A percentile compares a stretch with the other conserved stretches of the same genome.
Conservation (phyloP, 345 rosid species). For the Linum trigynum region DNA sequence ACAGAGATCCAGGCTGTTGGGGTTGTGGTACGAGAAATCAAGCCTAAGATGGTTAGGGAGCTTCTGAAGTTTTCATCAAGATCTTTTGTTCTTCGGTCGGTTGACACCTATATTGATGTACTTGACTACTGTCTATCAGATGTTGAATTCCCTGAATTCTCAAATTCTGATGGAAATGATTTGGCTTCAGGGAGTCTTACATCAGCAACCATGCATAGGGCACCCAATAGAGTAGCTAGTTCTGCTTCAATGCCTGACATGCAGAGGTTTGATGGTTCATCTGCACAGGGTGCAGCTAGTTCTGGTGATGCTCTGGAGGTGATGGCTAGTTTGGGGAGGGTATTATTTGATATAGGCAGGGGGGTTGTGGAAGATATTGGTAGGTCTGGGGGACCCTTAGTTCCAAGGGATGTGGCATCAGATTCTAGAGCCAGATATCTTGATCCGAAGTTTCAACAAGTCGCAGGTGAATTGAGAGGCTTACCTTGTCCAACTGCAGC, state of each 20-base stretch:
- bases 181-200: constrained; percentile 17
- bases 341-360: constrained; percentile 84
- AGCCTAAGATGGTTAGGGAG: constrained; percentile 92
- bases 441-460: constrained; percentile 39
- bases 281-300: constrained; percentile 40
- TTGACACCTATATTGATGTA: constrained; percentile 80
- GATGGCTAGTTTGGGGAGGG: constrained; percentile 84
- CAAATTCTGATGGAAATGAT: constrained; percentile 25
- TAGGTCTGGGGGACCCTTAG: constrained; percentile 43
- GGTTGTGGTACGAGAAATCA: constrained; percentile 60
- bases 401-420: constrained; percentile 23
- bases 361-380: constrained; percentile 92
- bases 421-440: constrained; percentile 28
- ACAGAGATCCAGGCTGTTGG: constrained; percentile 78
- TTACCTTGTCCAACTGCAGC: constrained; percentile 85
- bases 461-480: constrained; percentile 59
- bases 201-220: constrained; percentile 15
- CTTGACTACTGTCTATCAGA: constrained; percentile 89
- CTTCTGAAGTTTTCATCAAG: constrained; percentile 57
- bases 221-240: constrained; percentile 30
- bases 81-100: constrained; percentile 65
- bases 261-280: constrained; percentile 20
- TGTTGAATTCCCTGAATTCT: constrained; percentile 42
- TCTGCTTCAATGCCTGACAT: constrained; percentile 23
- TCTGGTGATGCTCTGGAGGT: constrained; percentile 95